Percentiles rank a stretch among this genome's conserved stretches.
phyloP scores from a whole-genome alignment of 345 rosid species.

The Ceriops zippeliana region DNA sequence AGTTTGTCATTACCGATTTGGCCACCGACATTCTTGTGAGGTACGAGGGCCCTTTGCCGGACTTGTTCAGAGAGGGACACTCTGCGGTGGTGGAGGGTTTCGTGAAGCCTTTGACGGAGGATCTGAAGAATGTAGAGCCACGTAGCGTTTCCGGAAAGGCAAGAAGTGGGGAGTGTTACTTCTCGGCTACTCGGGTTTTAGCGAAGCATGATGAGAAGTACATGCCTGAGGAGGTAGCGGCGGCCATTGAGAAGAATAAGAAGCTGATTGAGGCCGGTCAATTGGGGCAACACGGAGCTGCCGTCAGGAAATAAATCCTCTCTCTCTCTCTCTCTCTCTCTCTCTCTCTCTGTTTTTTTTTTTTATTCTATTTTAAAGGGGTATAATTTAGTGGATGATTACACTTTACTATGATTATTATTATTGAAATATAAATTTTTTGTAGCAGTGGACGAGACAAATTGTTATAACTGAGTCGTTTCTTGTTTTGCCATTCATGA shows the following conservation, averaged over 20 bases:
- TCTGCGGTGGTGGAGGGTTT: constrained; percentile 95
- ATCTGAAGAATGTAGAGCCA: constrained; percentile 40
- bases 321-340: no score
- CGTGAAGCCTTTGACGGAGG: constrained; percentile 65
- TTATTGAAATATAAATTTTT: no score
- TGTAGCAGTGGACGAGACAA: no score
- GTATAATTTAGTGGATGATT: no score
- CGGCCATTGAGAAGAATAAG: constrained; percentile 93
- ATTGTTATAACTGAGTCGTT: no score
- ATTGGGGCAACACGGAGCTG: constrained; percentile 21
- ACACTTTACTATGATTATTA: no score
- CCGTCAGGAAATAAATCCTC: constrained; percentile 22
- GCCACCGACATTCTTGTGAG: constrained; percentile 78
- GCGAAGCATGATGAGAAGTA: constrained; percentile 99
- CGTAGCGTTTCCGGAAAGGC: constrained; percentile 68
- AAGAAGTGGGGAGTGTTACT: constrained; percentile 56
- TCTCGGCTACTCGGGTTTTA: constrained; percentile 77
- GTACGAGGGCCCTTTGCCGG: constrained; percentile 76
- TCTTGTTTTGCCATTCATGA: no score
- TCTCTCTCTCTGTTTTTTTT: no score
- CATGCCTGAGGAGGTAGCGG: constrained; percentile 94
- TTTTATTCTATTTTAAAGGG: not conserved
- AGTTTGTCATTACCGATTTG: constrained; percentile 85
- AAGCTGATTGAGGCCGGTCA: constrained; percentile 49
- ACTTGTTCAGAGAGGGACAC: constrained; percentile 90